These are phyloP conservation scores for Exserohilum rostratum DNA, from an alignment of 2,329 filamentous ascomycete genomes.

Conservation along the genomic window DNA sequence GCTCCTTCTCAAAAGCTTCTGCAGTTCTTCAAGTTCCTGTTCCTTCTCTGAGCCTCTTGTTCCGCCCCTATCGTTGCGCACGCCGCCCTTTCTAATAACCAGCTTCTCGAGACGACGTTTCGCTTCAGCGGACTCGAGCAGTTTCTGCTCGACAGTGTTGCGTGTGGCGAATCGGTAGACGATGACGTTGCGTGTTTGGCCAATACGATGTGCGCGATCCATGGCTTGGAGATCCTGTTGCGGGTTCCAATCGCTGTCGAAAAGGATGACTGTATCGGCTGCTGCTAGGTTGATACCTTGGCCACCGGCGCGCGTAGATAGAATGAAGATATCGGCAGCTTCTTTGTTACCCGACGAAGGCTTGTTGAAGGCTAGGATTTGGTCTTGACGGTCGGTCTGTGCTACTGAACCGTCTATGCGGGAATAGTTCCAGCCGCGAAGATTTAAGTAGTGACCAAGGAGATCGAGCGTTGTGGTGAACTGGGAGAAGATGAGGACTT, in stretches of 20 bases:
- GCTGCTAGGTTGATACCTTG: constrained; percentile 93
- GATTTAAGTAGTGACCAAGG: constrained; percentile 81
- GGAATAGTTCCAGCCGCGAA: constrained; percentile 80
- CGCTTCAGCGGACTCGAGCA: constrained; percentile 85
- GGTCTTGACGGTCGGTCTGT: constrained; percentile 63
- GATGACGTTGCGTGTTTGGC: constrained; percentile 88
- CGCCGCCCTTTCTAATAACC: constrained; percentile 85
- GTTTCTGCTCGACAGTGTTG: constrained; percentile 86
- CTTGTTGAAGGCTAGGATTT: constrained; percentile 58
- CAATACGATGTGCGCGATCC: constrained; percentile 92
- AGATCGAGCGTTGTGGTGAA: constrained; percentile 95
- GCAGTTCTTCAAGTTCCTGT: constrained; percentile 56
- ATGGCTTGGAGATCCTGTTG: constrained; percentile 97
- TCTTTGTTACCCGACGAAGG: constrained; percentile 27
- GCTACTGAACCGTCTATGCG: constrained; percentile 89
- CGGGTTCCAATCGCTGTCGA: constrained; percentile 92
- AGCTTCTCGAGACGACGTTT: constrained; percentile 93
- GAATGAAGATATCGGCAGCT: constrained; percentile 74
- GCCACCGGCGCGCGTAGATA: constrained; percentile 89
- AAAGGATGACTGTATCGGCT: constrained; percentile 91
- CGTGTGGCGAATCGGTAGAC: constrained; percentile 94
- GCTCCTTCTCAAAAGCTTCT: constrained; percentile 59
- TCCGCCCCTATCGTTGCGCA: constrained; percentile 66
- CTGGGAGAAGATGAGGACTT: constrained; percentile 94
- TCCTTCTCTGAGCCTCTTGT: constrained; percentile 48